A percentile compares a stretch with the other conserved stretches of the same genome.
phyloP scores from a whole-genome alignment of 768 basidiomycete species.

The Mycena olivaceomarginata region DNA sequence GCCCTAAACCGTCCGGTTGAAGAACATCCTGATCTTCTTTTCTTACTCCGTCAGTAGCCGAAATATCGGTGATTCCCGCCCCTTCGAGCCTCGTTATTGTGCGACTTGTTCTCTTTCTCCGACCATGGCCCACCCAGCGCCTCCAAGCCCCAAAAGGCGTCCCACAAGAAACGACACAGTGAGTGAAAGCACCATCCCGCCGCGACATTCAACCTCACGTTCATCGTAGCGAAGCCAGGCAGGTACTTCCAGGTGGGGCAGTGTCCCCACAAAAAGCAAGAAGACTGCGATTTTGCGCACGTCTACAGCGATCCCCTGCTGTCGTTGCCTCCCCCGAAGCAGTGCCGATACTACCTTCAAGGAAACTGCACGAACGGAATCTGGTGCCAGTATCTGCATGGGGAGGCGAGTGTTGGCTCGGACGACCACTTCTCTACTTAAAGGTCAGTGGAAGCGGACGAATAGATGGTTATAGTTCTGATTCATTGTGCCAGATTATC shows the following conservation, averaged over 20 bases:
- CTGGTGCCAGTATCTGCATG: conserved; percentile 44
- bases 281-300: conserved; percentile 46
- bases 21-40: conserved; percentile 22
- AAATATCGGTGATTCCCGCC: conserved; percentile 27
- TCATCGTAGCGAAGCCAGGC: conserved; percentile 37
- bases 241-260: conserved; percentile 40
- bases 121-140: conserved; percentile 32
- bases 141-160: conserved; percentile 27
- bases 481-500: conserved; percentile 16
- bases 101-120: conserved; percentile 2
- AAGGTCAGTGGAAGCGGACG: conserved; percentile 14
- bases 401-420: conserved; percentile 23
- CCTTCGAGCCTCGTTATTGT: conserved; percentile 30
- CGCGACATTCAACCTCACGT: not conserved
- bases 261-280: conserved; percentile 38
- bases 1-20: not conserved
- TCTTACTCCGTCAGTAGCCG: conserved; percentile 25
- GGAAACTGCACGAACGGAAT: conserved; percentile 43
- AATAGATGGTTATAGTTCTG: not conserved
- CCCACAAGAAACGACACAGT: conserved; percentile 46
- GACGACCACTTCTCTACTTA: conserved; percentile 33
- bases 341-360: conserved; percentile 40
- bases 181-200: conserved; percentile 1
- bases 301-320: conserved; percentile 32
- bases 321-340: conserved; percentile 31